phyloP scores from a whole-genome alignment of 306 rosid genomes.

The Cicer cuneatum region DNA sequence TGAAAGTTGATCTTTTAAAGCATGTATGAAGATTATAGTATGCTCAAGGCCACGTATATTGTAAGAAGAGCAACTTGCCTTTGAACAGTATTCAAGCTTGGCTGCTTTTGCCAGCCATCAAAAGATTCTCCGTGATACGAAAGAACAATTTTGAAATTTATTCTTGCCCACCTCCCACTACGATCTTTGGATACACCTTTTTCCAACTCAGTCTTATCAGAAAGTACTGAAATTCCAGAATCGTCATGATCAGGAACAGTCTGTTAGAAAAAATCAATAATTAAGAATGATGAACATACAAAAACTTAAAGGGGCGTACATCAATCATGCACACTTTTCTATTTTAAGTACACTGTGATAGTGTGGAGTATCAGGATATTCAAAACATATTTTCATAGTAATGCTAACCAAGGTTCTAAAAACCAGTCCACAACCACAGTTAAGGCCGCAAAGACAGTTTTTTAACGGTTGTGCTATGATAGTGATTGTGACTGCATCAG shows the following conservation, averaged over 20 bases:
- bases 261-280: slow-evolving; percentile 52
- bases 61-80: slow-evolving; percentile 55
- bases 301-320: slow-evolving; percentile 20
- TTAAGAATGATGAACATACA: slow-evolving; percentile 37
- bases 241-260: slow-evolving; percentile 50
- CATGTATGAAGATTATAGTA: slow-evolving; percentile 2
- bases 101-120: slow-evolving; percentile 99
- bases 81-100: slow-evolving; percentile 83
- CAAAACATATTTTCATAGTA: neutral
- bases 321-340: neutral
- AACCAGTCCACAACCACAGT: too few species aligned
- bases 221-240: slow-evolving; percentile 52
- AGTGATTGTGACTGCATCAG: too few species aligned
- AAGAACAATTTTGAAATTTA: slow-evolving; percentile 73
- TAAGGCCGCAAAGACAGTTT: too few species aligned
- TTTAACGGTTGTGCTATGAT: too few species aligned
- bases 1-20: slow-evolving; percentile 15
- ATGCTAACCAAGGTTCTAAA: neutral
- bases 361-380: neutral
- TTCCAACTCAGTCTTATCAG: slow-evolving; percentile 50
- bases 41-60: slow-evolving; percentile 21
- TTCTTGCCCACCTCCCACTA: slow-evolving; percentile 88
- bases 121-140: slow-evolving; percentile 83
- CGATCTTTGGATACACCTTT: slow-evolving; percentile 51
- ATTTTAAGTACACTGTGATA: neutral